These are phyloP conservation scores for Pittosporum tobira DNA, from an alignment of 129 eudicot species.

Conservation along the genomic window DNA sequence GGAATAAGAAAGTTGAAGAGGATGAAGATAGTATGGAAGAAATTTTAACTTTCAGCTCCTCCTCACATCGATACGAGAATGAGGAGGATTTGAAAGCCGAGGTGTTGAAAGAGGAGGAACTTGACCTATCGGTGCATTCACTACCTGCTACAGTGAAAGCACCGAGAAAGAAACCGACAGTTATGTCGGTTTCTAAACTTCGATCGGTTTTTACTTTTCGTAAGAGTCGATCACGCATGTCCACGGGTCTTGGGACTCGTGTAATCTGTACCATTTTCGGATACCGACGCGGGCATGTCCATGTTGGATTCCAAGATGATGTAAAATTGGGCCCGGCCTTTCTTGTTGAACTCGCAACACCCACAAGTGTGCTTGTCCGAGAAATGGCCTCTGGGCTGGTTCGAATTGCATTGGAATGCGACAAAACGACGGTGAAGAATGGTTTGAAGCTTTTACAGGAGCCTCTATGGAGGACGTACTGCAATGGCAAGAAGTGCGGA, in stretches of 20 bases:
- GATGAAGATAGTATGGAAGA: conserved; percentile 49
- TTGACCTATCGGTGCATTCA: conserved; percentile 20
- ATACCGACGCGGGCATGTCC: conserved; percentile 69
- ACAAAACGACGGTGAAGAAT: conserved; percentile 43
- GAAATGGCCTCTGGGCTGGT: conserved; percentile 95
- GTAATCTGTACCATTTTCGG: conserved; percentile 81
- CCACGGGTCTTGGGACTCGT: conserved; percentile 46
- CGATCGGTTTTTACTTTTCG: conserved; percentile 37
- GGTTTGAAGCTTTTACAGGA: conserved; percentile 61
- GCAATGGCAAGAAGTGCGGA: conserved; percentile 81
- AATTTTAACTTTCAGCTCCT: conserved; percentile 33
- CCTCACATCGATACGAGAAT: conserved; percentile 28
- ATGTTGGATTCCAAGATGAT: conserved; percentile 69
- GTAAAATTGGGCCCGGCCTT: conserved; percentile 57
- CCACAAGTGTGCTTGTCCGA: conserved; percentile 61
- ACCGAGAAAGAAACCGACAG: conserved; percentile 31
- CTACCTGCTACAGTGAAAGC: conserved; percentile 8
- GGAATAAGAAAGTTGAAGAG: conserved; percentile 44
- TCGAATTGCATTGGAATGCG: conserved; percentile 81
- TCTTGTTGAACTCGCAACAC: conserved; percentile 64
- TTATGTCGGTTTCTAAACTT: conserved; percentile 43
- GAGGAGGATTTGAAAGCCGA: no score
- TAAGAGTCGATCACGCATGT: conserved; percentile 17
- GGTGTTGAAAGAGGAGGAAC: conserved; percentile 4
- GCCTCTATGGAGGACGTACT: conserved; percentile 81